Conservation (phyloP, 345 rosid species). For the Excoecaria agallocha region DNA sequence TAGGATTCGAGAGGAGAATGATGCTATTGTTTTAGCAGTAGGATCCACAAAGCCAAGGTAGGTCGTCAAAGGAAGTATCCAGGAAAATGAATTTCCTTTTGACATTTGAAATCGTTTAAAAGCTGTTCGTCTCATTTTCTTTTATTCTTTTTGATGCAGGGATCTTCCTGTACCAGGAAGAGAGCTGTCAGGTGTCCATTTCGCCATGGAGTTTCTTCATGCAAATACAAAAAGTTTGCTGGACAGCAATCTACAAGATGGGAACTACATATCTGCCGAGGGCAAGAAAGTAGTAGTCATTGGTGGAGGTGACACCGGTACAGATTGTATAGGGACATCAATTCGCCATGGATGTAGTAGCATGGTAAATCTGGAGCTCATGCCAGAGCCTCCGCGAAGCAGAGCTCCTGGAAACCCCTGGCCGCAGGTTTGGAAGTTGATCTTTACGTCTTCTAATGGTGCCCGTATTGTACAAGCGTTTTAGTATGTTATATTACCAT, state of each 20-base stretch:
- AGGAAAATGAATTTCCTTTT: neutral
- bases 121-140: neutral
- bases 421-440: conserved; percentile 73
- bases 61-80: neutral
- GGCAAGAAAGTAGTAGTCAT: conserved; percentile 94
- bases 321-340: conserved; percentile 97
- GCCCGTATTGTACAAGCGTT: neutral
- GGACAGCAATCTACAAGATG: conserved; percentile 80
- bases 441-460: neutral
- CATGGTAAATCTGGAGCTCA: conserved; percentile 83
- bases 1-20: conserved; percentile 66
- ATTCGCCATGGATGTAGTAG: conserved; percentile 88
- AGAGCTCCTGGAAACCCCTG: conserved; percentile 99
- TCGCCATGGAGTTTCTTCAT: conserved; percentile 98
- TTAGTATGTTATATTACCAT: neutral
- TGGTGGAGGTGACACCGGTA: conserved; percentile 99
- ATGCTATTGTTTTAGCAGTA: conserved; percentile 84
- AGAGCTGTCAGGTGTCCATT: conserved; percentile 82
- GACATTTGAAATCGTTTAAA: neutral
- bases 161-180: conserved; percentile 97
- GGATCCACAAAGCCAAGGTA: conserved; percentile 99
- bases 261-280: conserved; percentile 82
- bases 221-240: conserved; percentile 96
- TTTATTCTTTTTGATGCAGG: conserved; percentile 43
- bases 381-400: conserved; percentile 77